Evolutionary conservation across 768 basidiomycete species (phyloP), one percentile per base, ranked within the genome.

Genomic region (Pleurotus giganteus): DNA sequence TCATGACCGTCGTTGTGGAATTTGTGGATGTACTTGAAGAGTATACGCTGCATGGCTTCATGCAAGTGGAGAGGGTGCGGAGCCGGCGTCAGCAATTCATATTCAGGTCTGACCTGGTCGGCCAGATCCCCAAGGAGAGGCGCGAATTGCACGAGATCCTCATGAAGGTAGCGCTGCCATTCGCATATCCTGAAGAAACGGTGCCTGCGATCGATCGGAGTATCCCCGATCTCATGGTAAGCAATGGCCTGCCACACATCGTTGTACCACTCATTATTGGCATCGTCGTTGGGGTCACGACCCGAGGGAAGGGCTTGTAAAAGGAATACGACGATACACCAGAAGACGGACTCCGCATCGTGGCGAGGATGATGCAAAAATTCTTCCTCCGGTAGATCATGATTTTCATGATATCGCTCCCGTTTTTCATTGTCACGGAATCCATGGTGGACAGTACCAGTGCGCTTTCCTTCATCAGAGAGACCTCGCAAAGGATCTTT

Each of bases 311-410:
- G 23, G 4, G 39, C 53, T 8, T 27, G 53, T 2, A 54, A 28
- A 15, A 54, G 41, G 53, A 54, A 54, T 4, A 21, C 12, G 13
- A 44, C 41, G 13, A 54, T 54, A 28, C 37, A 27, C 53, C 53
- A 54, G 42, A 54, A 54, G 4, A 54, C 53, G 4, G 53, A 54
- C 17, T 54, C 53, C 3, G 53, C 53, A 54, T 54, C 53, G 19
- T 54, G 53, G 27, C 53, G 39, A 43, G 53, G 53, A 12, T 54
- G 39, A 44, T 26, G 53, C n/a, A 6, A 17, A 23, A 54, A 44
- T 7, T 11, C 39, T 15, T 19, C 15, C 19, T 7, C 19, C n/a
- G 7, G 26, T 6, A 9, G 21, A 24, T 11, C 8, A 11, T 11
- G 17, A 17, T 26, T 46, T 11, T 26, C 15, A 6, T 29, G 11